Evolutionary conservation across 2,329 filamentous ascomycete genomes (phyloP), one percentile per base, ranked within the genome.

Genomic region (Pyrenophora teres): DNA sequence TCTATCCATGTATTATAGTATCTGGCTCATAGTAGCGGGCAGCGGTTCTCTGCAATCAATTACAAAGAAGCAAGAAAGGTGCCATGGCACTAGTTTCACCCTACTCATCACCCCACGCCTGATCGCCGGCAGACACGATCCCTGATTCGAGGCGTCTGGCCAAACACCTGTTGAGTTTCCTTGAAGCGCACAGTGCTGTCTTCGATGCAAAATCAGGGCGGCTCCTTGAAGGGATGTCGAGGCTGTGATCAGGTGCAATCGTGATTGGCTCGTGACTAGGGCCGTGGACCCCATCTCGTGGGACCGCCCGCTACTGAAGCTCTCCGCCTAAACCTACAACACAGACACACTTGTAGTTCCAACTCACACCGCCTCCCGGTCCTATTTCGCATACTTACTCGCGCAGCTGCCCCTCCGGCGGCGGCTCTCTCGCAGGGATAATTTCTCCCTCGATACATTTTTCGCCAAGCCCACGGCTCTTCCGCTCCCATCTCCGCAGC

Each of bases 401-500:
- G 56, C 48, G 46, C 46, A 52, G 37, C 19, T 50, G 36, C 54
- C 40, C 49, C 39, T 50, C 38, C 44, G 46, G 46, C 46, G 33
- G 43, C 40, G 35, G 41, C 48, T 56, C 47, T 46, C 37, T 49
- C 39, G 52, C 48, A 54, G 50, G 40, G 37, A 52, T 38, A 46
- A 45, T 36, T 52, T 50, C 41, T 48, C 37, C 38, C 44, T 37
- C 21, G 38, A 16, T 42, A 39, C 33, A 37, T 31, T 41, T 53
- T 56, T 50, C 61, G 60, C 61, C 62, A 60, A 62, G 60, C 47
- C 65, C 53, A 48, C 55, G 27, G 42, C 45, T 46, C 47, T 51
- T 42, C 39, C 52, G 41, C 52, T 54, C 25, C 50, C 50, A 35
- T 45, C 51, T 53, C 44, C 45, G 52, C 49, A 50, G 52, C 49